phyloP scores from a whole-genome alignment of 78 protist genomes.

The Dictyostelium intermedium region DNA sequence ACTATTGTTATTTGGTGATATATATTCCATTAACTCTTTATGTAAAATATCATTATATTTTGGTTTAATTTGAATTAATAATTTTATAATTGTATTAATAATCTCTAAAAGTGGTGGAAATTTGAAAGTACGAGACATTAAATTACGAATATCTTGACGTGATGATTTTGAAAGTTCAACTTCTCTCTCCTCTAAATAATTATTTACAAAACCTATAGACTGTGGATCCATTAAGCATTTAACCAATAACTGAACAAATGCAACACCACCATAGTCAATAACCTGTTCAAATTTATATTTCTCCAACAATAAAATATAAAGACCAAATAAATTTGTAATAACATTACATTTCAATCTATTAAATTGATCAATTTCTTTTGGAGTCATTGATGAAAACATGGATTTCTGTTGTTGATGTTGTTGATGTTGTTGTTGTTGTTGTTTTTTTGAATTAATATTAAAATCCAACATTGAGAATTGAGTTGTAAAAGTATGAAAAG shows the following conservation, averaged over 20 bases:
- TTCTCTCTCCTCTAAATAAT: not conserved
- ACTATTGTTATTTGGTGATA: not conserved
- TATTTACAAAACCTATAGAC: constrained; percentile 14
- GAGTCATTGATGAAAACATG: constrained; percentile 31
- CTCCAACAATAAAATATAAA: constrained; percentile 48
- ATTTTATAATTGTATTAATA: not conserved
- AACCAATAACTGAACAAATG: constrained; percentile 1
- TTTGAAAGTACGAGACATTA: not conserved
- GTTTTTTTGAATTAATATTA: not conserved
- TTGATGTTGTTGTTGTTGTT: not conserved
- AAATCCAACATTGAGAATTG: not conserved
- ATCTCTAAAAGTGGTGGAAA: constrained; percentile 17
- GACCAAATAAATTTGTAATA: constrained; percentile 40
- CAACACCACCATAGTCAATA: constrained; percentile 14
- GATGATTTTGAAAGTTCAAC: not conserved
- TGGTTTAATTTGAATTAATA: not conserved
- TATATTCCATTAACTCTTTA: not conserved
- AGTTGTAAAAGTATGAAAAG: constrained; percentile 28
- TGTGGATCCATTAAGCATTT: constrained; percentile 12
- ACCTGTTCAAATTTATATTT: constrained; percentile 12
- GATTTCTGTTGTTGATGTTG: not conserved
- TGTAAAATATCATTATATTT: constrained; percentile 24
- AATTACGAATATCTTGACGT: not conserved
- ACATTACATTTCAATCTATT: constrained; percentile 28
- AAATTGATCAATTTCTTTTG: constrained; percentile 46